Conservation (phyloP, 331 rosid species). For the Acacia pycnantha region DNA sequence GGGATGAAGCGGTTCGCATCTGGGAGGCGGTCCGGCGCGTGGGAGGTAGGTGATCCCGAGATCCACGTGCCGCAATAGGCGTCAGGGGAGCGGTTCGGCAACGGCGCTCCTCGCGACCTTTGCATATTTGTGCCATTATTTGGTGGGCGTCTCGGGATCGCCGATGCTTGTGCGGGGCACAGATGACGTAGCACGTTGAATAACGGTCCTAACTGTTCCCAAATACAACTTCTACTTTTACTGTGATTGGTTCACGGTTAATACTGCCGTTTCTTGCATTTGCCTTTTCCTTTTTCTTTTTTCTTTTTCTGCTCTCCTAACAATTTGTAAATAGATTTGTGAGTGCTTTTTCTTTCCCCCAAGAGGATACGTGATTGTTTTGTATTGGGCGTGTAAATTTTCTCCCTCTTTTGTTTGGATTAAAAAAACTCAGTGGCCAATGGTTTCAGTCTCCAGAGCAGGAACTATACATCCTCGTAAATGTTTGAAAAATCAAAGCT, state of each 20-base stretch:
- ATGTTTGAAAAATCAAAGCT: background rate
- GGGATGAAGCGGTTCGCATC: constrained; percentile 70
- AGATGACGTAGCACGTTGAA: constrained; percentile 61
- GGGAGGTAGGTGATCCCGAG: constrained; percentile 41
- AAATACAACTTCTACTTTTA: background rate
- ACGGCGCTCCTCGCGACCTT: background rate
- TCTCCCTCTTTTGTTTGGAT: background rate
- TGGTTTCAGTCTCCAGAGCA: background rate
- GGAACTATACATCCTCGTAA: background rate
- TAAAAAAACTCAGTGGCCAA: background rate
- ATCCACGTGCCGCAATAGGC: constrained; percentile 22
- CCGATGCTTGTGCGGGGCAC: constrained; percentile 31
- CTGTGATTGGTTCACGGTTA: background rate
- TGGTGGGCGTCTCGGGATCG: background rate
- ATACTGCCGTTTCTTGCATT: background rate
- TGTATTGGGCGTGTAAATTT: background rate
- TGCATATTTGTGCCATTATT: background rate
- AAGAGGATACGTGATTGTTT: background rate
- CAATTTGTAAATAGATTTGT: constrained; percentile 38
- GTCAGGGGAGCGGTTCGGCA: background rate
- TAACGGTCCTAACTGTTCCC: constrained; percentile 38
- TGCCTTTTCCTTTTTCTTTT: background rate
- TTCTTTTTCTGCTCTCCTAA: background rate
- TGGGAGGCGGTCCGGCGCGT: constrained; percentile 70
- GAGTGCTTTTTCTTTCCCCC: background rate